Base-by-base conservation (phyloP, 2,329 filamentous ascomycete genomes). In the Dothideomycetes sp. region DNA sequence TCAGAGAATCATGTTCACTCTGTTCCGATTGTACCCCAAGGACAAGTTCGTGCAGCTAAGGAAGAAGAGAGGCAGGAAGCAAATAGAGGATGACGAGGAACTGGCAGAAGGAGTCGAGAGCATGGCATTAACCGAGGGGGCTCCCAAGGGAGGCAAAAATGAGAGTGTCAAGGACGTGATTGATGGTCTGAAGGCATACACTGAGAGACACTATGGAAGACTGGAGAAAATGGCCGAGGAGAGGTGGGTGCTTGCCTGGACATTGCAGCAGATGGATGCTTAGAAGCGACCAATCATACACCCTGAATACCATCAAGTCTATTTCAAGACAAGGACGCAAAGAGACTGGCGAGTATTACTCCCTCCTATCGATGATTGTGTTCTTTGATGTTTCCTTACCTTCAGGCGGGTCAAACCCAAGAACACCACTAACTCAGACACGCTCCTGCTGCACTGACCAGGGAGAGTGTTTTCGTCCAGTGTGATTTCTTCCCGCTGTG, bases 191-290 rank as follows among this genome's bases (percentile, higher is more conserved):
- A 80, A 77, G 50, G 84, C 82, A 12, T 96, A 98, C 58, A 94
- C 88, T 0, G 87, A 96, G 61, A 75, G 88, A 48, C 91, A 98
- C 60, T 95, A 94, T 60, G 82, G 81, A 60, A 74, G 89, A 40
- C 73, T 91, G 50, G 88, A 94, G 58, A 89, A 94, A 54, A 65
- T 95, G 51, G 77, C 88, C 31, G 89, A 96, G 57, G 91, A 96
- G 66, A 94, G 88, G 56, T 96, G 88, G 62, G 63, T 98, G 52
- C 75, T 96, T 31, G 86, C 94, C 61, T 96, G 93, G 72, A 93
- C 89, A 46, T 67, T 96, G 46, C 75, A 80, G 53, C 84, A 94
- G 65, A 96, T 96, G 88, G 87, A 94, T 55, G 82, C 39, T 36
- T 41, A 30, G 33, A 12, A 12, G 22, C 7, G 22, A n/a, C n/a